Evolutionary conservation across 2,329 filamentous ascomycete species (phyloP).

Genomic region (Beauveria sp.): DNA sequence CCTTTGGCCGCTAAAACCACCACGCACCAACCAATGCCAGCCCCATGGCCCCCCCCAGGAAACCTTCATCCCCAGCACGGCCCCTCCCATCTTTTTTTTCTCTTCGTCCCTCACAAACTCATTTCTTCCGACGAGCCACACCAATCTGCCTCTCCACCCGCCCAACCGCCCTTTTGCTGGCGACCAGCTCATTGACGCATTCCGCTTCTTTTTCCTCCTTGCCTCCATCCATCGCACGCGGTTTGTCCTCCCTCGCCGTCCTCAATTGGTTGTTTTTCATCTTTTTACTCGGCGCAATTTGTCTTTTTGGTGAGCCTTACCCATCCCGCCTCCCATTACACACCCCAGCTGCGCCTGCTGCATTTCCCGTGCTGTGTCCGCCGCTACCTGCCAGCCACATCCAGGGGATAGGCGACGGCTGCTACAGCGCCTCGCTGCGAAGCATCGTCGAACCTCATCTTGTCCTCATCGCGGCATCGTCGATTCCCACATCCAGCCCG

Average conservation of each 20-base stretch:
- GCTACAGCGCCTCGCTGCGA: background rate
- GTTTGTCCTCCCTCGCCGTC: conserved; percentile 13
- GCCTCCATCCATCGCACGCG: conserved; percentile 17
- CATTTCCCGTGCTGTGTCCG: background rate
- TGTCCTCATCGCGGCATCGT: background rate
- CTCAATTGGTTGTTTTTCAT: conserved; percentile 17
- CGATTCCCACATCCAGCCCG: background rate
- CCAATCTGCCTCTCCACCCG: background rate
- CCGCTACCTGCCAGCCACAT: conserved; percentile 7
- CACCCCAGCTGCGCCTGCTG: background rate
- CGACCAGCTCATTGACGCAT: conserved; percentile 11
- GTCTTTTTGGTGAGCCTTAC: background rate
- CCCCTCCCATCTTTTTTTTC: conserved; percentile 4
- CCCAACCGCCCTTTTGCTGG: conserved; percentile 10
- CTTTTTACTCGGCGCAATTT: background rate
- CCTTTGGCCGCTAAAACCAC: background rate
- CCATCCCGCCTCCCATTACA: background rate
- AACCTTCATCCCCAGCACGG: background rate
- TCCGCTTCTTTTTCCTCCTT: conserved; percentile 15
- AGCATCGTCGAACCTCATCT: background rate
- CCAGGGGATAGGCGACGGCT: background rate
- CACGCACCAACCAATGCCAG: background rate
- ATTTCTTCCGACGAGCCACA: conserved; percentile 9
- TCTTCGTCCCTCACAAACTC: conserved; percentile 11
- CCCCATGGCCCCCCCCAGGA: background rate